Evolutionary conservation across 1,139 yeast species (phyloP).

Genomic region (Debaryomyces udenii): DNA sequence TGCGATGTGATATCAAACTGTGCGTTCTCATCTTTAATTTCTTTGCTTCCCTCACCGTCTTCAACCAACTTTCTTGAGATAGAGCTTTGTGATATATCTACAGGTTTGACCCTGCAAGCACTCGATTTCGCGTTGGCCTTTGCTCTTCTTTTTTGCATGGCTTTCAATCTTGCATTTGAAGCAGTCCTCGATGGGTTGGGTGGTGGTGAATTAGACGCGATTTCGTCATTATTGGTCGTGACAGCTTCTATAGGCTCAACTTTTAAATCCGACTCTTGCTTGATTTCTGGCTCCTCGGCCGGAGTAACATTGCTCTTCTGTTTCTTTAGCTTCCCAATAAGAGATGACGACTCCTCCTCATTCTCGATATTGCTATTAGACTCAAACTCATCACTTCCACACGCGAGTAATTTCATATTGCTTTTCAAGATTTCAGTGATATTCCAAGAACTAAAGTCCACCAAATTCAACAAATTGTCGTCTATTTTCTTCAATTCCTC

Average conservation of each 20-base stretch:
- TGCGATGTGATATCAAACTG: conserved; percentile 72
- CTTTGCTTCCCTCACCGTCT: conserved; percentile 27
- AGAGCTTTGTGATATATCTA: conserved; percentile 79
- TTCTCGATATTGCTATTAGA: conserved; percentile 18
- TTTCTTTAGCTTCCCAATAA: conserved; percentile 40
- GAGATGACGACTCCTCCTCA: conserved; percentile 25
- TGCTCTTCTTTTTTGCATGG: conserved; percentile 92
- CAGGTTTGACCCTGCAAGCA: conserved; percentile 53
- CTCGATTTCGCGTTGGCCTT: conserved; percentile 74
- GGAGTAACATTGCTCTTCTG: conserved; percentile 28
- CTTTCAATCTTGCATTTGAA: conserved; percentile 81
- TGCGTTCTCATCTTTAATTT: conserved; percentile 21
- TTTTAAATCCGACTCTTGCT: conserved; percentile 7
- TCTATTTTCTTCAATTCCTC: conserved; percentile 51
- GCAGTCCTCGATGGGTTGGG: conserved; percentile 30
- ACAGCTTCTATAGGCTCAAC: conserved; percentile 14
- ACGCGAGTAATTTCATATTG: conserved; percentile 72
- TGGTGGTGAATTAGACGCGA: conserved; percentile 16
- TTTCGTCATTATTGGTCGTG: conserved; percentile 12
- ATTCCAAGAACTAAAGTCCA: conserved; percentile 65
- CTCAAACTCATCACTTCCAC: conserved; percentile 56
- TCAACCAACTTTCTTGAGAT: conserved; percentile 62
- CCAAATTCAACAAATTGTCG: conserved; percentile 50
- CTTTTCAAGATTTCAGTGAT: conserved; percentile 64
- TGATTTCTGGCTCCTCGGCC: conserved; percentile 7